phyloP scores from a whole-genome alignment of 495 filamentous ascomycete genomes.

The Penicillium maclennaniae region DNA sequence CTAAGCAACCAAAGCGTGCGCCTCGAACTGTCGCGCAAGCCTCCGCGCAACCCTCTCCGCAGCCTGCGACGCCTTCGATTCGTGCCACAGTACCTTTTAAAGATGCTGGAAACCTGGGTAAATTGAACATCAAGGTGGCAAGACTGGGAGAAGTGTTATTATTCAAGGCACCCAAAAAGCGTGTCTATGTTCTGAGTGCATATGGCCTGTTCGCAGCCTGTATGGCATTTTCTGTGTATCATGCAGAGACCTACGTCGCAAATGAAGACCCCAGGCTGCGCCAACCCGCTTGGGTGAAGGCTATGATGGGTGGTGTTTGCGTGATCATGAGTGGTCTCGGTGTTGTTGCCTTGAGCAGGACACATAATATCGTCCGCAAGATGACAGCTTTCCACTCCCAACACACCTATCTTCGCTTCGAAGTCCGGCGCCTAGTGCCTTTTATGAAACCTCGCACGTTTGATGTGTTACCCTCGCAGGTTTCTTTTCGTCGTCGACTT shows the following conservation, averaged over 20 bases:
- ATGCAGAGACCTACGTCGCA: constrained; percentile 44
- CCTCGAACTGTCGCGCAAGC: constrained; percentile 11
- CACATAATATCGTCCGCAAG: constrained; percentile 29
- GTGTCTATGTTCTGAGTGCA: constrained; percentile 52
- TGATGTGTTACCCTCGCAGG: constrained; percentile 35
- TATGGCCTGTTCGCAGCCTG: constrained; percentile 55
- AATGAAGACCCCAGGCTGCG: constrained; percentile 24
- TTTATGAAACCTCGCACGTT: constrained; percentile 38
- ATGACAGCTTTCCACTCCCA: constrained; percentile 35
- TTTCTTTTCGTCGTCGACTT: constrained; percentile 28
- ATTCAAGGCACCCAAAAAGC: constrained; percentile 61
- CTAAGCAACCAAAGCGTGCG: constrained; percentile 14
- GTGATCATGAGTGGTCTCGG: constrained; percentile 44
- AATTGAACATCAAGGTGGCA: constrained; percentile 34
- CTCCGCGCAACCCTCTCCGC: background rate
- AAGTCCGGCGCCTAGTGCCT: constrained; percentile 40
- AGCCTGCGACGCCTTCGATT: background rate
- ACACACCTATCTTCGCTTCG: constrained; percentile 32
- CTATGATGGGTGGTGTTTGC: constrained; percentile 38
- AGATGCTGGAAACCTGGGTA: constrained; percentile 24
- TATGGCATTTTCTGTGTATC: constrained; percentile 52
- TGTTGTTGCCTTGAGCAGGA: constrained; percentile 36
- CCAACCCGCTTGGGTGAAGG: constrained; percentile 39
- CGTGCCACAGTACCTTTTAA: background rate
- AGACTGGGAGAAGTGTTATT: constrained; percentile 43